Evolutionary conservation across 345 rosid species (phyloP).

Genomic region (Arabis hirsuta): DNA sequence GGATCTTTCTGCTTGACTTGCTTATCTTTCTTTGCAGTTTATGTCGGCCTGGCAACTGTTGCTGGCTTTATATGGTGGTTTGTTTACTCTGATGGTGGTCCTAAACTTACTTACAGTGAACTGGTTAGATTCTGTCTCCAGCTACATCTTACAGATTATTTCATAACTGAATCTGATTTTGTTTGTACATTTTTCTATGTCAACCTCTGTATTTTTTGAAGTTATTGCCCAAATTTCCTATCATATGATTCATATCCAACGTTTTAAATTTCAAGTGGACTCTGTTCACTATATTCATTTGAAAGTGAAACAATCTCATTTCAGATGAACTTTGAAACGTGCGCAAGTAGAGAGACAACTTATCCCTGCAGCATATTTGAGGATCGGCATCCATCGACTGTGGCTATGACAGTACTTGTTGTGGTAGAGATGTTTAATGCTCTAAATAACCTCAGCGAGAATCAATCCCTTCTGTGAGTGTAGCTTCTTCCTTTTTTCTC

Average conservation of each 20-base stretch:
- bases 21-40: slow-evolving; percentile 61
- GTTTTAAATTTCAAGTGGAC: not conserved
- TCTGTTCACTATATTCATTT: slow-evolving; percentile 12
- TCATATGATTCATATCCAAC: not conserved
- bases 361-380: slow-evolving; percentile 94
- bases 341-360: slow-evolving; percentile 80
- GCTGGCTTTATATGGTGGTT: slow-evolving; percentile 99
- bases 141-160: slow-evolving; percentile 18
- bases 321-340: slow-evolving; percentile 95
- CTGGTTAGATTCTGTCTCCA: slow-evolving; percentile 60
- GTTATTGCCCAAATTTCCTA: slow-evolving; percentile 17
- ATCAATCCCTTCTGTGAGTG: slow-evolving; percentile 94
- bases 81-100: slow-evolving; percentile 81
- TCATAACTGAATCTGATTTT: slow-evolving; percentile 8
- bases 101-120: slow-evolving; percentile 82
- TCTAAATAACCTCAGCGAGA: slow-evolving; percentile 97
- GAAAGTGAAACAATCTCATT: slow-evolving; percentile 30
- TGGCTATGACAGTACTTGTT: slow-evolving; percentile 98
- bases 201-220: not conserved
- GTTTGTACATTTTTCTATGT: slow-evolving; percentile 12
- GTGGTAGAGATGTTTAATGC: slow-evolving; percentile 99
- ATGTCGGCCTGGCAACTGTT: slow-evolving; percentile 98
- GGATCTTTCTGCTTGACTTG: slow-evolving; percentile 14
- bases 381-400: slow-evolving; percentile 95
- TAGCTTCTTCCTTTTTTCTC: slow-evolving; percentile 7